A percentile compares a stretch with the other conserved stretches of the same genome.
phyloP scores from a whole-genome alignment of 192 early-diverging fungal species.

The Pilobolus umbonatus region DNA sequence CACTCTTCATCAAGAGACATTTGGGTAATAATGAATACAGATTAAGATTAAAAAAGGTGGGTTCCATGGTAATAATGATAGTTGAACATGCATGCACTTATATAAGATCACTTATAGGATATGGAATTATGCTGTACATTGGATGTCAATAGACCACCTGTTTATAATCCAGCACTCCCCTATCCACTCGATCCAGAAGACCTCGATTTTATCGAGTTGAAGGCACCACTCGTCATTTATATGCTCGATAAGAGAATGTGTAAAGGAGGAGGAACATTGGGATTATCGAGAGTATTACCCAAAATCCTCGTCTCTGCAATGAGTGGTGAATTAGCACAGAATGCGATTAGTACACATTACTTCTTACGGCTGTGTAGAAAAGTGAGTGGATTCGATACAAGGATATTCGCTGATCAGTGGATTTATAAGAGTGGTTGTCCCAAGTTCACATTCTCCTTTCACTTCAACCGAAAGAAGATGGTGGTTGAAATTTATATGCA shows the following conservation, averaged over 20 bases:
- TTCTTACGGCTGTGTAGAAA: conserved; percentile 82
- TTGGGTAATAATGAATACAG: conserved; percentile 88
- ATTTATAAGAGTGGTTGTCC: conserved; percentile 90
- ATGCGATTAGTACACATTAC: conserved; percentile 60
- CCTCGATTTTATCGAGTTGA: conserved; percentile 75
- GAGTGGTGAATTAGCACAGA: conserved; percentile 56
- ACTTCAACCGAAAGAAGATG: conserved; percentile 96
- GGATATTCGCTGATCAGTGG: conserved; percentile 90
- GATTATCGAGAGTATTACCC: conserved; percentile 72
- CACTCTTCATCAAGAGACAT: conserved; percentile 71
- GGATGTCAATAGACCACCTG: conserved; percentile 84
- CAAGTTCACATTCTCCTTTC: conserved; percentile 72
- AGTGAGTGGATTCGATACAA: conserved; percentile 75
- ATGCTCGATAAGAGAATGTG: conserved; percentile 87
- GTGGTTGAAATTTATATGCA: conserved; percentile 85
- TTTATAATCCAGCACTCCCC: conserved; percentile 63
- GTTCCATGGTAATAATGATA: neutral
- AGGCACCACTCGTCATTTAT: conserved; percentile 83
- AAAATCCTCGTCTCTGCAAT: conserved; percentile 74
- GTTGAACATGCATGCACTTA: neutral
- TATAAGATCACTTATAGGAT: conserved; percentile 47
- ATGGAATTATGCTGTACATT: conserved; percentile 74
- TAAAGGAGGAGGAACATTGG: conserved; percentile 67
- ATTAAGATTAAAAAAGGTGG: conserved; percentile 70
- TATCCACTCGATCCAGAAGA: conserved; percentile 51